These are phyloP conservation scores for Solidago caesia DNA, from an alignment of 129 eudicot genomes.

Conservation along the genomic window DNA sequence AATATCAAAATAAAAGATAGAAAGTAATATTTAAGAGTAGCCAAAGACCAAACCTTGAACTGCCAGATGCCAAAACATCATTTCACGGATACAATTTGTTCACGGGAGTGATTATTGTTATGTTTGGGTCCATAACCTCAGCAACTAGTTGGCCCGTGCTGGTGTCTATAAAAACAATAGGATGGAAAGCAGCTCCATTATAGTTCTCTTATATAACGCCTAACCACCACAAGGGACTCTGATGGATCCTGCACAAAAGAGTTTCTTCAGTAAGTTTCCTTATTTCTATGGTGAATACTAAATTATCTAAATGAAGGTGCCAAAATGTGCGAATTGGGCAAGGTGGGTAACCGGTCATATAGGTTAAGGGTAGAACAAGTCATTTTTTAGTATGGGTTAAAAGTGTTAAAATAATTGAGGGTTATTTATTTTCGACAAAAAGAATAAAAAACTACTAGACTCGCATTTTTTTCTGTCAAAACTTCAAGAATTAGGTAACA, in stretches of 20 bases:
- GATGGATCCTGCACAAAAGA: conserved; percentile 66
- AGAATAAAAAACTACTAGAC: no score
- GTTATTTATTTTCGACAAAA: no score
- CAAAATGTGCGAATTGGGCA: background rate
- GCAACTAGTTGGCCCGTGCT: conserved; percentile 92
- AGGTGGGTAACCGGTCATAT: background rate
- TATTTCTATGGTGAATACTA: background rate
- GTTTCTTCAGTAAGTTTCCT: background rate
- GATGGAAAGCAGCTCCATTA: conserved; percentile 92
- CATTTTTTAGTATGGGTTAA: background rate
- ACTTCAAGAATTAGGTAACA: no score
- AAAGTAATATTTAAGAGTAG: conserved; percentile 4
- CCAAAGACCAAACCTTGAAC: conserved; percentile 68
- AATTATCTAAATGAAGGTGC: background rate
- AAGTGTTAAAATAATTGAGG: background rate
- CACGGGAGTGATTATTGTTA: conserved; percentile 92
- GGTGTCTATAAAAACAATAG: conserved; percentile 80
- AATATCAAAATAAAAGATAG: background rate
- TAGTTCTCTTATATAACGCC: conserved; percentile 95
- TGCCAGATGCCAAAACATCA: conserved; percentile 90
- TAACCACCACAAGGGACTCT: conserved; percentile 90
- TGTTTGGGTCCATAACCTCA: conserved; percentile 93
- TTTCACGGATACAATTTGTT: conserved; percentile 91
- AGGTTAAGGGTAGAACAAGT: background rate
- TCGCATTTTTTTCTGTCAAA: no score